phyloP scores from a whole-genome alignment of 306 rosid species.

The Prinsepia uniflora region DNA sequence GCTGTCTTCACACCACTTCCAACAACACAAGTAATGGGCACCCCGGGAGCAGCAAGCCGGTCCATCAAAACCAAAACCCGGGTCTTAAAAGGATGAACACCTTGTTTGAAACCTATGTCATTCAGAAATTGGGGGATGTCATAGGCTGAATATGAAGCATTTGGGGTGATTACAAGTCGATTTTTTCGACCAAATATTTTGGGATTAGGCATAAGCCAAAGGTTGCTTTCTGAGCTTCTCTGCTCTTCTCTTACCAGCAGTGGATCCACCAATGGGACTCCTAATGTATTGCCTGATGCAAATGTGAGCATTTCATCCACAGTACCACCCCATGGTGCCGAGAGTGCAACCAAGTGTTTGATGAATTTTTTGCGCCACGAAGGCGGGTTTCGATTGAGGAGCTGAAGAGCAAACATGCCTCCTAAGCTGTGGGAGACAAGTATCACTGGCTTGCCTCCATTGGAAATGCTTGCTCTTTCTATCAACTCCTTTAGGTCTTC shows the following conservation, averaged over 20 bases:
- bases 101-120: slow-evolving; percentile 63
- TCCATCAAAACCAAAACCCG: slow-evolving; percentile 50
- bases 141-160: slow-evolving; percentile 42
- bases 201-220: slow-evolving; percentile 87
- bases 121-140: slow-evolving; percentile 56
- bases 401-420: slow-evolving; percentile 61
- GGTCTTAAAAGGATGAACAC: slow-evolving; percentile 54
- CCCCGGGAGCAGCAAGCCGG: slow-evolving; percentile 47
- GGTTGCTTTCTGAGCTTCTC: slow-evolving; percentile 78
- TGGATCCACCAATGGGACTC: slow-evolving; percentile 80
- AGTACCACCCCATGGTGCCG: slow-evolving; percentile 89
- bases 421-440: slow-evolving; percentile 85
- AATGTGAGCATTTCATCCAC: slow-evolving; percentile 69
- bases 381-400: slow-evolving; percentile 53
- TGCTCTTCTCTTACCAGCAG: slow-evolving; percentile 66
- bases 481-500: slow-evolving; percentile 63
- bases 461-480: slow-evolving; percentile 62
- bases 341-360: slow-evolving; percentile 68
- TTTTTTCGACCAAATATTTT: slow-evolving; percentile 35
- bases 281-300: slow-evolving; percentile 74
- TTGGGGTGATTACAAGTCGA: slow-evolving; percentile 47
- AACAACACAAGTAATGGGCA: slow-evolving; percentile 61
- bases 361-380: slow-evolving; percentile 63
- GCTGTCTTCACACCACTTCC: slow-evolving; percentile 62
- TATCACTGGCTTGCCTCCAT: slow-evolving; percentile 65